phyloP scores from a whole-genome alignment of 768 basidiomycete species.

The Boletus pseudopeckii region DNA sequence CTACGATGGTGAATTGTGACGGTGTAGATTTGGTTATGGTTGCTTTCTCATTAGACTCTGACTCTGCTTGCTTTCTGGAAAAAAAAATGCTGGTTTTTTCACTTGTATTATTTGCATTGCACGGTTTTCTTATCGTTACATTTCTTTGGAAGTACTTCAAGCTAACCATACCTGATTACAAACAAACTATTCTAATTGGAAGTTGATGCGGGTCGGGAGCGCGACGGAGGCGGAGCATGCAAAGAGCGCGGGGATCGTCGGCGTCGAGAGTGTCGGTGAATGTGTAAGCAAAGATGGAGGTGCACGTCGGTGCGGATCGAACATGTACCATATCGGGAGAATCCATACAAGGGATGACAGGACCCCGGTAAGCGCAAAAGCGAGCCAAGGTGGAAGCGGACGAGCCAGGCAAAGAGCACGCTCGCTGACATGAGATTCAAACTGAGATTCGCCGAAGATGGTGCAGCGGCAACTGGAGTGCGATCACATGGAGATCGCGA shows the following conservation, averaged over 20 bases:
- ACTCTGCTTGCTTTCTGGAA: constrained; percentile 21
- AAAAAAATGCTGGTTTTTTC: constrained; percentile 20
- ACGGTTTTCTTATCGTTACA: constrained; percentile 16
- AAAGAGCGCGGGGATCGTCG: constrained; percentile 1
- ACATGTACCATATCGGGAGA: constrained; percentile 17
- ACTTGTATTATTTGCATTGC: constrained; percentile 35
- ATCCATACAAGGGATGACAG: constrained; percentile 16
- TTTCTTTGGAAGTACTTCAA: constrained; percentile 27
- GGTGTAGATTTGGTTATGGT: too few relatives aligned
- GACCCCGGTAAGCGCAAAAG: constrained; percentile 32
- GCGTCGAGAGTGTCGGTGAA: too few relatives aligned
- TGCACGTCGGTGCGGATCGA: too few relatives aligned
- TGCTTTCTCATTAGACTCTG: constrained; percentile 14
- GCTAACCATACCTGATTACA: constrained; percentile 27
- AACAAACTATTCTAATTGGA: constrained; percentile 32
- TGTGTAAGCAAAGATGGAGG: too few relatives aligned
- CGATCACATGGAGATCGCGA: constrained; percentile 34
- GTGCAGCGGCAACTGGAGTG: constrained; percentile 33
- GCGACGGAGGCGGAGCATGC: constrained; percentile 21
- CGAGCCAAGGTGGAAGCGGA: constrained; percentile 27
- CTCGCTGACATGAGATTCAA: constrained; percentile 31
- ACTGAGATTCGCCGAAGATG: constrained; percentile 32
- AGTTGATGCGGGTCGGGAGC: constrained; percentile 22
- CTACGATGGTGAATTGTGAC: constrained; percentile 70
- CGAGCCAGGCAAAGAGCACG: constrained; percentile 28